Percentiles rank a stretch among this genome's conserved stretches.
These are phyloP conservation scores for Backusella psychrophila DNA, from an alignment of 192 early-diverging fungal species.

Conservation along the genomic window DNA sequence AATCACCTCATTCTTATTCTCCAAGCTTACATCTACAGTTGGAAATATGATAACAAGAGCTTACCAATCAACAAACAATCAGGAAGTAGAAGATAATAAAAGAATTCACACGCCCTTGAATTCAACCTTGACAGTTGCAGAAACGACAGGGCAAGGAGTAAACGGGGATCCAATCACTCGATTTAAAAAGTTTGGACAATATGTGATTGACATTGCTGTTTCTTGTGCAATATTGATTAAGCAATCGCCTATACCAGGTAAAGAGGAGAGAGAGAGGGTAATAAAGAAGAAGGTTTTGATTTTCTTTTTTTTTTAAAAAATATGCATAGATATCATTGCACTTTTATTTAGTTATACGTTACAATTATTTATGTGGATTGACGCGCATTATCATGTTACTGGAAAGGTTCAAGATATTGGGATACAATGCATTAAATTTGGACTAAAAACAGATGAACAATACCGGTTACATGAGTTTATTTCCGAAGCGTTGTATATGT, in stretches of 20 bases:
- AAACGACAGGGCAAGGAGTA: slow-evolving; percentile 4
- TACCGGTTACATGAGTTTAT: slow-evolving; percentile 51
- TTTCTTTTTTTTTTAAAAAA: background rate
- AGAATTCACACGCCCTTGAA: slow-evolving; percentile 1
- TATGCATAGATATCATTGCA: slow-evolving; percentile 14
- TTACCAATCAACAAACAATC: background rate
- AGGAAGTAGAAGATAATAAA: background rate
- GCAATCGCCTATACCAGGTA: slow-evolving; percentile 51
- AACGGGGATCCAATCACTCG: slow-evolving; percentile 6
- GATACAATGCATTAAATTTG: slow-evolving; percentile 41
- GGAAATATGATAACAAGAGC: background rate
- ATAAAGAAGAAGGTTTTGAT: no score
- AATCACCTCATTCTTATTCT: slow-evolving; percentile 49
- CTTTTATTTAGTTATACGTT: slow-evolving; percentile 38
- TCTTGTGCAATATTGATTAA: slow-evolving; percentile 46
- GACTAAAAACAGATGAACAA: slow-evolving; percentile 51
- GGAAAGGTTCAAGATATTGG: slow-evolving; percentile 48
- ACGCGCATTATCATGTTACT: slow-evolving; percentile 46
- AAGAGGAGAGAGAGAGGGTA: background rate
- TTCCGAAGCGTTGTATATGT: slow-evolving; percentile 45
- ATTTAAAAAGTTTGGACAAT: slow-evolving; percentile 19
- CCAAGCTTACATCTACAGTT: slow-evolving; percentile 14
- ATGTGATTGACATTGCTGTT: slow-evolving; percentile 43
- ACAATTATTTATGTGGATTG: slow-evolving; percentile 39
- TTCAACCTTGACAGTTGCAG: background rate